Conservation (phyloP, 1,139 yeast species). For the Taphrina pruni region DNA sequence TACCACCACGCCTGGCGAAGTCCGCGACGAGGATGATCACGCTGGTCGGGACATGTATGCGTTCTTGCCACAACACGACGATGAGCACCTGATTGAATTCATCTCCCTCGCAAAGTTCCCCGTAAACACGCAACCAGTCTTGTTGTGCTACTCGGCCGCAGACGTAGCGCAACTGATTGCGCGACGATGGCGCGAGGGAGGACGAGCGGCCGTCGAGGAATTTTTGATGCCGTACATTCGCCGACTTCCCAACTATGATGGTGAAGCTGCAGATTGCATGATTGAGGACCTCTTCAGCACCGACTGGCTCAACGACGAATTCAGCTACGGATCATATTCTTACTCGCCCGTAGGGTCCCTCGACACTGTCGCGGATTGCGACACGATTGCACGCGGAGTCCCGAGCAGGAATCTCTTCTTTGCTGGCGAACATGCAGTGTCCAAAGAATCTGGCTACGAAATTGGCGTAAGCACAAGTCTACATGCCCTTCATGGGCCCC, state of each 20-base stretch:
- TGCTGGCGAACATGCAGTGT: slow-evolving; percentile 27
- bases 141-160: slow-evolving; percentile 22
- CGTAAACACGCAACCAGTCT: slow-evolving; percentile 9
- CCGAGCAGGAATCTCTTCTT: slow-evolving; percentile 12
- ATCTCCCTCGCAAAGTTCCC: slow-evolving; percentile 27
- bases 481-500: background rate
- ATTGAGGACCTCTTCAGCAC: slow-evolving; percentile 28
- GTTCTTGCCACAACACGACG: slow-evolving; percentile 15
- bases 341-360: slow-evolving; percentile 6
- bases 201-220: slow-evolving; percentile 5
- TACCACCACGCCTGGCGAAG: too few species aligned
- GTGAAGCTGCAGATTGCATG: background rate
- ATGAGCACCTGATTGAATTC: slow-evolving; percentile 15
- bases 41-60: slow-evolving; percentile 12
- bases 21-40: background rate
- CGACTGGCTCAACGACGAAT: slow-evolving; percentile 26
- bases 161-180: slow-evolving; percentile 4
- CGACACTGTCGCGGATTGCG: slow-evolving; percentile 17
- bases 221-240: slow-evolving; percentile 18
- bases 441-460: slow-evolving; percentile 6
- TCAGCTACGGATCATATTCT: slow-evolving; percentile 14
- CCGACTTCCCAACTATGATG: slow-evolving; percentile 11
- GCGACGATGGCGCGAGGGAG: slow-evolving; percentile 8
- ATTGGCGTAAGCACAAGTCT: slow-evolving; percentile 9
- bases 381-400: slow-evolving; percentile 8